Base-by-base conservation (phyloP, 2,329 filamentous ascomycete species). In the Tolypocladium capitatum region DNA sequence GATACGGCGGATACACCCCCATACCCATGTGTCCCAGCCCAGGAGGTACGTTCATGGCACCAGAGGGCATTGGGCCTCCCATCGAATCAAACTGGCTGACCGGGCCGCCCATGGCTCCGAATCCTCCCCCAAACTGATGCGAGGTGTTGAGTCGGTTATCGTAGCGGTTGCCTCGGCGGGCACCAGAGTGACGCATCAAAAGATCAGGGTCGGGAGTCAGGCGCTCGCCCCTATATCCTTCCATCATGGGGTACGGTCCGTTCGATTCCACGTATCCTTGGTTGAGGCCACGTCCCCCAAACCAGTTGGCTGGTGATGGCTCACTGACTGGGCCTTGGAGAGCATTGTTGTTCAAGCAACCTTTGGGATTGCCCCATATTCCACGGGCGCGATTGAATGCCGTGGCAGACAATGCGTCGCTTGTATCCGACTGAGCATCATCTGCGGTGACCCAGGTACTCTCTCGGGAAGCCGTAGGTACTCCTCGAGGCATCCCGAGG, bases 341-440 rank as follows among this genome's bases (percentile, higher is more conserved):
- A 30, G 62, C 56, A 16, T 62, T 51, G 18, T 60, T 59, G 44
- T 48, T 46, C 52, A 70, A 72, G 2, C 60, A 51, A 14, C 64
- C 58, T 57, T 76, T 77, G 43, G 67, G 64, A 40, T 64, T 72
- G 52, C 65, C 70, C 78, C 79, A 83, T 47, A 80, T 76, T 45
- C 70, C 72, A 38, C 76, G 72, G 48, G 71, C 61, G 45, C 76
- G 74, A 49, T 69, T 74, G 60, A 78, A 76, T 5, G 70, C 69
- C 35, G 69, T 70, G 21, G 68, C 58, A 16, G 76, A 73, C 46
- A 76, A 53, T 32, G 71, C 62, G 53, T 83, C 79, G 57, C 73
- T 75, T 32, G 71, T 70, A 49, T 82, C 78, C 11, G 77, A 77
- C 46, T 71, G 70, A 54, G 66, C 62, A 58, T 82, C 79, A 20